Conservation (phyloP, 1,284 basidiomycete species). For the Somion occarium region DNA sequence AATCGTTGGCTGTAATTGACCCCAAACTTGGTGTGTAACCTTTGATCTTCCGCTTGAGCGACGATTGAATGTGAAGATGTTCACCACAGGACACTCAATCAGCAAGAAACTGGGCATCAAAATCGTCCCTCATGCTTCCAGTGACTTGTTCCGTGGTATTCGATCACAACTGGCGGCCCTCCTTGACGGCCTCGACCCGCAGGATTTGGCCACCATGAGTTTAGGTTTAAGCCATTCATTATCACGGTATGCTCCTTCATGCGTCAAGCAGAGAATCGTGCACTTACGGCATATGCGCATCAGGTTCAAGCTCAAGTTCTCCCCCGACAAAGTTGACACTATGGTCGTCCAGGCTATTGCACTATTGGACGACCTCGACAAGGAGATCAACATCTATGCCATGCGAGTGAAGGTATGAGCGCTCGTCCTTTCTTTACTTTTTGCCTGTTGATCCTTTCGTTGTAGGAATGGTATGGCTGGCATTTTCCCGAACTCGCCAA, state of each 20-base stretch:
- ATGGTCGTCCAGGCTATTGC: slow-evolving; percentile 99
- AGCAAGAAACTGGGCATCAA: slow-evolving; percentile 93
- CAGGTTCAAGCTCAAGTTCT: slow-evolving; percentile 99
- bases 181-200: slow-evolving; percentile 88
- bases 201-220: slow-evolving; percentile 96
- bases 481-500: slow-evolving; percentile 99
- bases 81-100: slow-evolving; percentile 69
- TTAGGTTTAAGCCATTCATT: slow-evolving; percentile 95
- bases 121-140: slow-evolving; percentile 64
- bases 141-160: slow-evolving; percentile 95
- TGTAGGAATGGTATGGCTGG: slow-evolving; percentile 99
- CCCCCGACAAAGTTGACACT: slow-evolving; percentile 98
- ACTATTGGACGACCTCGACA: slow-evolving; percentile 97
- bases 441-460: slow-evolving; percentile 4
- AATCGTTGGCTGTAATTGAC: slow-evolving; percentile 86
- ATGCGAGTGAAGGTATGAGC: slow-evolving; percentile 91
- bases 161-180: slow-evolving; percentile 84
- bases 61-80: neutral
- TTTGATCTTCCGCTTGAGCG: neutral
- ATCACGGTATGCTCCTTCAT: slow-evolving; percentile 56
- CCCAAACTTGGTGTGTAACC: slow-evolving; percentile 76
- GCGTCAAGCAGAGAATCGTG: neutral
- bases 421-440: slow-evolving; percentile 5
- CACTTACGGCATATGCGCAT: neutral
- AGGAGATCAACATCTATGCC: slow-evolving; percentile 98